Percentiles rank a stretch among this genome's conserved stretches.
Conservation (phyloP, 495 filamentous ascomycete species). For the Neurospora tetrasperma region DNA sequence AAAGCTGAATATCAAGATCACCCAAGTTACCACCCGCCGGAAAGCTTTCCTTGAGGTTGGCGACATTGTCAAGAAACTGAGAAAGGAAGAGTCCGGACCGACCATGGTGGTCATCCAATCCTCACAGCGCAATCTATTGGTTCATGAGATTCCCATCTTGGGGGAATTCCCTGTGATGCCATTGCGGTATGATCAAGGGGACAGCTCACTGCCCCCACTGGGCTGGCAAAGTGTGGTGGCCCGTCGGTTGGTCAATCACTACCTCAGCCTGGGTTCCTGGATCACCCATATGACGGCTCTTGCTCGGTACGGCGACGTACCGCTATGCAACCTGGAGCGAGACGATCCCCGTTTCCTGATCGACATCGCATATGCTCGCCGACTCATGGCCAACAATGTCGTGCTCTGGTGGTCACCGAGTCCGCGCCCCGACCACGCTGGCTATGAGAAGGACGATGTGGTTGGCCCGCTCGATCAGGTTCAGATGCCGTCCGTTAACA, state of each 20-base stretch:
- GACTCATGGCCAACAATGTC: slow-evolving; percentile 83
- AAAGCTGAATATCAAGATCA: slow-evolving; percentile 72
- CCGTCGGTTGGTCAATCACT: slow-evolving; percentile 76
- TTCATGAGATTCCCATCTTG: slow-evolving; percentile 76
- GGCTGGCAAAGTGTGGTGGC: slow-evolving; percentile 91
- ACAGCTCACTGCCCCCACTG: slow-evolving; percentile 78
- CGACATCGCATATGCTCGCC: slow-evolving; percentile 86
- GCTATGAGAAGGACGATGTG: slow-evolving; percentile 90
- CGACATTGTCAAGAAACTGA: slow-evolving; percentile 77
- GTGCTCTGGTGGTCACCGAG: slow-evolving; percentile 96
- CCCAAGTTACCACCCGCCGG: slow-evolving; percentile 75
- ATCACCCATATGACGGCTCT: slow-evolving; percentile 77
- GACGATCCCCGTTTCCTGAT: slow-evolving; percentile 93
- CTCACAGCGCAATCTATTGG: slow-evolving; percentile 64
- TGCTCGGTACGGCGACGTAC: slow-evolving; percentile 85
- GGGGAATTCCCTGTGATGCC: slow-evolving; percentile 76
- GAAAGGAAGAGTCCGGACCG: slow-evolving; percentile 67
- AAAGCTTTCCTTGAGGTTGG: slow-evolving; percentile 81
- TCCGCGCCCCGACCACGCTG: slow-evolving; percentile 85
- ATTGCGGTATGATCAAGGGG: slow-evolving; percentile 69
- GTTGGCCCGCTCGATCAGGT: slow-evolving; percentile 76
- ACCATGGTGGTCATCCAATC: slow-evolving; percentile 84
- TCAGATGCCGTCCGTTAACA: slow-evolving; percentile 87
- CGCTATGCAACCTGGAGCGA: slow-evolving; percentile 87
- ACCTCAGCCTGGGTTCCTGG: slow-evolving; percentile 85